A percentile compares a stretch with the other conserved stretches of the same genome.
phyloP scores from a whole-genome alignment of 768 basidiomycete species.

The Suillus ampliporus region DNA sequence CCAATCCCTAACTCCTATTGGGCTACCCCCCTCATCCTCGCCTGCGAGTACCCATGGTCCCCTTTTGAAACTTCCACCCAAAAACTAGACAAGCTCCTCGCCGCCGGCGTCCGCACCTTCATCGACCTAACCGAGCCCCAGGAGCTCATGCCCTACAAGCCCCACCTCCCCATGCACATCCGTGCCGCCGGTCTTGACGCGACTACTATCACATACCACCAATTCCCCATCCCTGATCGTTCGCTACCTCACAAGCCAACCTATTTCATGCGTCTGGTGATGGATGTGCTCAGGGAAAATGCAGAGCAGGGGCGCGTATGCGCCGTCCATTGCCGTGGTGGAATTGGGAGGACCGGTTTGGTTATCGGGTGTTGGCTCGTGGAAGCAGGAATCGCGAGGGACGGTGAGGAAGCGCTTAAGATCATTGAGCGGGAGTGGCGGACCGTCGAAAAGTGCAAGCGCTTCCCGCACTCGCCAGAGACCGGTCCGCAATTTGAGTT shows the following conservation, averaged over 20 bases:
- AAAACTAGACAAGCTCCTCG: slow-evolving; percentile 76
- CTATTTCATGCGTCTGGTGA: slow-evolving; percentile 62
- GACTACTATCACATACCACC: slow-evolving; percentile 69
- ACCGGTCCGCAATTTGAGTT: slow-evolving; percentile 82
- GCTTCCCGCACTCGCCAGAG: slow-evolving; percentile 79
- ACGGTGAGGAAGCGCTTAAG: slow-evolving; percentile 66
- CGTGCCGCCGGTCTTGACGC: slow-evolving; percentile 59
- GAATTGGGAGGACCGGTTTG: slow-evolving; percentile 71
- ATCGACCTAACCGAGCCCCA: slow-evolving; percentile 86
- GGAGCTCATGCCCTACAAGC: slow-evolving; percentile 71
- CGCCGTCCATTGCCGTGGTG: slow-evolving; percentile 84
- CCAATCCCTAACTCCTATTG: slow-evolving; percentile 89
- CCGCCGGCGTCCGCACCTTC: slow-evolving; percentile 78
- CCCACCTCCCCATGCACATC: slow-evolving; percentile 59
- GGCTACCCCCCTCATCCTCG: slow-evolving; percentile 74
- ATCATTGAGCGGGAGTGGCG: slow-evolving; percentile 75
- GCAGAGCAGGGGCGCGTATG: slow-evolving; percentile 59
- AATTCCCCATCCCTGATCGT: slow-evolving; percentile 80
- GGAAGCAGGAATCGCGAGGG: slow-evolving; percentile 62
- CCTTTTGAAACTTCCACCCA: slow-evolving; percentile 58
- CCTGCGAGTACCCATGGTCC: slow-evolving; percentile 84
- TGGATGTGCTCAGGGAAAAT: slow-evolving; percentile 65
- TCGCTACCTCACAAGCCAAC: slow-evolving; percentile 59
- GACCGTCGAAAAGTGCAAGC: slow-evolving; percentile 76
- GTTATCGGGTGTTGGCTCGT: slow-evolving; percentile 80